Evolutionary conservation across 257 asterid genomes (phyloP), one percentile per base, ranked within the genome.

Genomic region (Ligustrum vulgare): DNA sequence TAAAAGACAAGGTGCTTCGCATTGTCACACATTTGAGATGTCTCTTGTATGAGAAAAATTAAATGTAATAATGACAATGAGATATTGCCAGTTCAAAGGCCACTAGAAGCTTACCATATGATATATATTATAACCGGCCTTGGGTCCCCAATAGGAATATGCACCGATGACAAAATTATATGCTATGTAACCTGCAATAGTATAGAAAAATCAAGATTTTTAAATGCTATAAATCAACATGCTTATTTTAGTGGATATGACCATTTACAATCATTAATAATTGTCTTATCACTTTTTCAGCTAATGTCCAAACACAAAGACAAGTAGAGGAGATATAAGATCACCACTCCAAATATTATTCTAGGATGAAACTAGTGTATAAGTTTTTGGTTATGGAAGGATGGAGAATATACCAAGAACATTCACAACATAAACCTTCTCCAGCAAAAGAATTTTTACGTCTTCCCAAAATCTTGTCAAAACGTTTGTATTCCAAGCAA

Each of bases 71-170:
- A 39, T 10, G 15, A 45, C 35, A 5, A 28, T 65, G 62, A 3
- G 66, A 32, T 49, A 34, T 23, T 35, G 22, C 47, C 35, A 58
- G 69, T 51, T 18, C 22, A 72, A 64, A 63, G 71, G 68, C 22
- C 49, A 43, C 32, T 72, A 76, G 78, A 69, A 71, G 75, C 86
- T 85, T 86, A 93, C 98, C 99, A 95, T 91, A 74, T 89, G 93
- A 80, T 93, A 95, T 80, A 95, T 93, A 82, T 77, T 86, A 86
- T 91, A 90, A 73, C 98, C 99, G n/a, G 98, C 98, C 89, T 93
- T 95, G 31, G 98, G 98, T 67, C 99, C 99, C 99, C 99, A 95
- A 72, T 95, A 95, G 58, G 99, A 95, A 82, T 95, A 95, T 72
- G 99, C 91, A 37, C 99, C 99, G 66, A 95, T 89, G 70, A 95